A percentile compares a stretch with the other conserved stretches of the same genome.
These are phyloP conservation scores for Solanum ossicruentum DNA, from an alignment of 257 asterid genomes.

Conservation along the genomic window DNA sequence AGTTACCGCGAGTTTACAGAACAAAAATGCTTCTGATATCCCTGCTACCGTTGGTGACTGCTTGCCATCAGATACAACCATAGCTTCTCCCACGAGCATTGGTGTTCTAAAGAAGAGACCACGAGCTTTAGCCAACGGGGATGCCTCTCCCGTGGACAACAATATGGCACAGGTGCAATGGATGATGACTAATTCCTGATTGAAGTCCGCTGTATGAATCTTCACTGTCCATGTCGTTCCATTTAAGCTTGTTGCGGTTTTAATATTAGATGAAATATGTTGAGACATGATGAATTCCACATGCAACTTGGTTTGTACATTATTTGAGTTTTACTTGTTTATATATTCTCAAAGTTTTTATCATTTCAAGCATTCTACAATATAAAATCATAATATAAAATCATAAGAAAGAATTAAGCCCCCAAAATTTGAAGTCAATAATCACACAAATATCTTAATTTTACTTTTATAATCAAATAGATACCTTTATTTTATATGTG, in stretches of 20 bases:
- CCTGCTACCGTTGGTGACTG: background rate
- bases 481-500: background rate
- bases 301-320: background rate
- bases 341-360: background rate
- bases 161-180: conserved; percentile 45
- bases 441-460: background rate
- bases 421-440: background rate
- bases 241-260: background rate
- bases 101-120: conserved; percentile 46
- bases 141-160: conserved; percentile 27
- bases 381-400: no score
- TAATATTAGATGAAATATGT: background rate
- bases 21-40: background rate
- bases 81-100: background rate
- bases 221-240: background rate
- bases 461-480: background rate
- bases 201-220: background rate
- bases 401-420: background rate
- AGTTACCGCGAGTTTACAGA: conserved; percentile 8
- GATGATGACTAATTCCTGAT: conserved; percentile 42
- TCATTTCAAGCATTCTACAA: background rate
- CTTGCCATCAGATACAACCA: conserved; percentile 18
- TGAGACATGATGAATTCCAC: background rate
- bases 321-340: background rate
- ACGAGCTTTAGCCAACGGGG: conserved; percentile 26